Base-by-base conservation (phyloP, 768 basidiomycete genomes). In the Kondoa malvinella region DNA sequence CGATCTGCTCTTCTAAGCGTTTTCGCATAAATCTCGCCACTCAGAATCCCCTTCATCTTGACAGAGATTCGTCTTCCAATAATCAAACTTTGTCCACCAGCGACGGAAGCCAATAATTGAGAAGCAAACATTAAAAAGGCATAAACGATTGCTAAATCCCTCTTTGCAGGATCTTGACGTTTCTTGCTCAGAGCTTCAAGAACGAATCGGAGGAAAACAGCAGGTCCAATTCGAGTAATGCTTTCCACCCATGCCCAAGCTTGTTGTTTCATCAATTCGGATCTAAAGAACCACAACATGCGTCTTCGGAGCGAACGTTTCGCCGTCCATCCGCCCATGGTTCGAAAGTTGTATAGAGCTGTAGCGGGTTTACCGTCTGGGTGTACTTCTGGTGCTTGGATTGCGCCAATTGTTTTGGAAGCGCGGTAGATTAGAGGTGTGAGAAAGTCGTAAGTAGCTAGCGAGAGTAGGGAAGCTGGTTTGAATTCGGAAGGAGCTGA, bases 1-100 rank as follows among this genome's bases (percentile, higher is more conserved):
- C 75, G 70, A 68, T 79, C 78, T 32, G 76, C 75, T 25, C 79
- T 69, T 26, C 78, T 75, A 0, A 79, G 74, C 0, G 78, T 77
- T 69, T 79, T 79, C 50, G 77, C 74, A 70, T 78, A 78, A 4
- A 78, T 74, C 58, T 80, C 79, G 17, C 76, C 68, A 66, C 78
- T 73, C 71, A 80, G 76, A 69, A 80, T 76, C 1, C 77, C 71
- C 40, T 78, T 72, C 31, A 75, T 60, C 4, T 76, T 71, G 33
- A 78, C 73, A 56, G 77, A 77, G 29, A 79, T 72, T 67, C 75
- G 70, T 30, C 79, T 72, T 29, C 79, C 79, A 34, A 78, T 73
- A 68, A 72, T 75, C 14, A 80, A 72, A 0, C 74, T 71, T 69
- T 78, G 77, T 27, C 73, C 74, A 27, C 72, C 71, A 0, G 73